Conservation (phyloP, 1,139 yeast species). For the Diutina sp. region DNA sequence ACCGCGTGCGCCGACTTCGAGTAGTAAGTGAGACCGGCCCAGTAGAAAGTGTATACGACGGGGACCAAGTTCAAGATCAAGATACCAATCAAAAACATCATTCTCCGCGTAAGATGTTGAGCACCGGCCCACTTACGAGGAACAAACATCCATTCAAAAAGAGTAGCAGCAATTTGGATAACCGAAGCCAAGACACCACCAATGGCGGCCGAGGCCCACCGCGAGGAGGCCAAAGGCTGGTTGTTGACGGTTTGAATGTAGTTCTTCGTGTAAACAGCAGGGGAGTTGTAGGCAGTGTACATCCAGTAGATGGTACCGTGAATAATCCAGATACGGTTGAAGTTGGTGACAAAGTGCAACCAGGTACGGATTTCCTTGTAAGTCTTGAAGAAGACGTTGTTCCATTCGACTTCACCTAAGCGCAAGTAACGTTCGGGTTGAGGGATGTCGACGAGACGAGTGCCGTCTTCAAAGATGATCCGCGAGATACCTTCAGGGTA, state of each 20-base stretch:
- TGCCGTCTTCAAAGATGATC: conserved; percentile 81
- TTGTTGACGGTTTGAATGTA: conserved; percentile 76
- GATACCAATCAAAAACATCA: conserved; percentile 58
- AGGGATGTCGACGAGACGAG: conserved; percentile 84
- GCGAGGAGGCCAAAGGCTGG: conserved; percentile 74
- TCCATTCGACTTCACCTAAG: conserved; percentile 91
- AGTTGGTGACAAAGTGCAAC: conserved; percentile 92
- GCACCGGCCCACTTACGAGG: conserved; percentile 99
- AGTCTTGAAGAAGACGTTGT: conserved; percentile 86
- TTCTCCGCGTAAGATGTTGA: conserved; percentile 85
- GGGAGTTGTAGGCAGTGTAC: conserved; percentile 88
- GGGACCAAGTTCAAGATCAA: conserved; percentile 72
- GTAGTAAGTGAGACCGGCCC: conserved; percentile 55
- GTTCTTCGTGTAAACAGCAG: conserved; percentile 77
- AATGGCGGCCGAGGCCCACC: conserved; percentile 87
- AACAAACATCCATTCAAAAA: conserved; percentile 91
- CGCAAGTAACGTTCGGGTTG: conserved; percentile 79
- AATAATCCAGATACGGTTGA: conserved; percentile 95
- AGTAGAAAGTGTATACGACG: conserved; percentile 73
- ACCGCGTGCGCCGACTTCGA: conserved; percentile 74
- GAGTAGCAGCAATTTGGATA: conserved; percentile 77
- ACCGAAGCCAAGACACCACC: conserved; percentile 83
- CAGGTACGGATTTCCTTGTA: conserved; percentile 95
- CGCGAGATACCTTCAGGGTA: conserved; percentile 97
- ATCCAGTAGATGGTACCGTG: conserved; percentile 89